Evolutionary conservation across 345 rosid species (phyloP).

Genomic region (Pugionium cornutum): DNA sequence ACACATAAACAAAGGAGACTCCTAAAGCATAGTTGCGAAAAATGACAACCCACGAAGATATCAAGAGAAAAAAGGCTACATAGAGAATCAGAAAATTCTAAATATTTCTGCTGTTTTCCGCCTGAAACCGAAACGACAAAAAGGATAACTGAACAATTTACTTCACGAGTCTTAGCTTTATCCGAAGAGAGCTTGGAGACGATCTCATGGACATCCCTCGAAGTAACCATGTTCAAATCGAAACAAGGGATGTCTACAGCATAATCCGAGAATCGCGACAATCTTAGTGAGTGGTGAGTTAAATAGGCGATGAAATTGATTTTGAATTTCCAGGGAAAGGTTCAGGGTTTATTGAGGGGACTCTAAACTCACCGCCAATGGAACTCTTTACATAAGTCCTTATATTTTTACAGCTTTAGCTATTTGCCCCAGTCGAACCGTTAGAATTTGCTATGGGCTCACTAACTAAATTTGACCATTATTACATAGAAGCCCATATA

Average conservation of each 20-base stretch:
- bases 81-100: neutral
- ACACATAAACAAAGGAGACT: slow-evolving; percentile 5
- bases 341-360: slow-evolving; percentile 31
- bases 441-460: neutral
- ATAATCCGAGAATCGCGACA: slow-evolving; percentile 28
- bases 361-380: slow-evolving; percentile 18
- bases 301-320: neutral
- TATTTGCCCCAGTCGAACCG: slow-evolving; percentile 1
- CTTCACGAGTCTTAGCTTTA: slow-evolving; percentile 86
- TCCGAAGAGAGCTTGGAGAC: slow-evolving; percentile 88
- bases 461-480: neutral
- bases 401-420: neutral
- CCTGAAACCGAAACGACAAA: slow-evolving; percentile 28
- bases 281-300: slow-evolving; percentile 15
- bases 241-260: slow-evolving; percentile 12
- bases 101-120: slow-evolving; percentile 16
- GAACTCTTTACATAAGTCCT: neutral
- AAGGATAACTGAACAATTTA: slow-evolving; percentile 33
- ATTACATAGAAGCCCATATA: neutral
- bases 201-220: slow-evolving; percentile 79
- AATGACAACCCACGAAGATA: neutral
- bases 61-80: slow-evolving; percentile 1
- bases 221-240: slow-evolving; percentile 46
- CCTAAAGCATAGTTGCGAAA: slow-evolving; percentile 12
- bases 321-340: slow-evolving; percentile 20